Evolutionary conservation across 805 yeast genomes (phyloP).

Genomic region (Nakazawaea ernobii): DNA sequence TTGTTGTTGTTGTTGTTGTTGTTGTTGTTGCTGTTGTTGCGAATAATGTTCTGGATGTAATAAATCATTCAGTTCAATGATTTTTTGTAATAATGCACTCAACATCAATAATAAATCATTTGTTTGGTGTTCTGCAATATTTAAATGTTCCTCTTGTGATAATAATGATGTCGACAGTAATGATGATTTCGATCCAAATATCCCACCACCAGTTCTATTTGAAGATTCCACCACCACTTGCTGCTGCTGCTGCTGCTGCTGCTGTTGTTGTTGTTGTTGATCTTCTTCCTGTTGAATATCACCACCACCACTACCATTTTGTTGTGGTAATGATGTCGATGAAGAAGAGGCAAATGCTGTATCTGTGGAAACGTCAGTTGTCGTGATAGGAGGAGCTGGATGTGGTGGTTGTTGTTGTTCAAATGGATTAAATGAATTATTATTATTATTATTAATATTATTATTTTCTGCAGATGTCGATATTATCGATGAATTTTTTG

Average conservation of each 20-base stretch:
- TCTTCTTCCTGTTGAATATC: slow-evolving; percentile 12
- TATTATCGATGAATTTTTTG: slow-evolving; percentile 9
- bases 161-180: slow-evolving; percentile 12
- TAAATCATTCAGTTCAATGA: slow-evolving; percentile 85
- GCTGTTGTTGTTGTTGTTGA: slow-evolving; percentile 15
- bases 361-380: slow-evolving; percentile 49
- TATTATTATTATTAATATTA: background rate
- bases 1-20: slow-evolving; percentile 14
- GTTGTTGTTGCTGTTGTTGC: slow-evolving; percentile 20
- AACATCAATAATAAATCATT: slow-evolving; percentile 79
- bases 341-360: slow-evolving; percentile 33
- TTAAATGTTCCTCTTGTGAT: slow-evolving; percentile 47
- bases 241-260: slow-evolving; percentile 1
- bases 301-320: slow-evolving; percentile 1
- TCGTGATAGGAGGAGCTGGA: slow-evolving; percentile 43
- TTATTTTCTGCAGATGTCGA: slow-evolving; percentile 14
- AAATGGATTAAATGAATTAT: background rate
- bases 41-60: slow-evolving; percentile 65
- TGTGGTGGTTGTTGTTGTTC: slow-evolving; percentile 24
- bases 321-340: slow-evolving; percentile 27
- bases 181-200: slow-evolving; percentile 10
- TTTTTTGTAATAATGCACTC: slow-evolving; percentile 76
- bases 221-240: background rate
- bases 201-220: slow-evolving; percentile 4
- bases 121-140: slow-evolving; percentile 79